These are phyloP conservation scores for Fusarium transvaalense DNA, from an alignment of 2,329 filamentous ascomycete species.

Conservation along the genomic window DNA sequence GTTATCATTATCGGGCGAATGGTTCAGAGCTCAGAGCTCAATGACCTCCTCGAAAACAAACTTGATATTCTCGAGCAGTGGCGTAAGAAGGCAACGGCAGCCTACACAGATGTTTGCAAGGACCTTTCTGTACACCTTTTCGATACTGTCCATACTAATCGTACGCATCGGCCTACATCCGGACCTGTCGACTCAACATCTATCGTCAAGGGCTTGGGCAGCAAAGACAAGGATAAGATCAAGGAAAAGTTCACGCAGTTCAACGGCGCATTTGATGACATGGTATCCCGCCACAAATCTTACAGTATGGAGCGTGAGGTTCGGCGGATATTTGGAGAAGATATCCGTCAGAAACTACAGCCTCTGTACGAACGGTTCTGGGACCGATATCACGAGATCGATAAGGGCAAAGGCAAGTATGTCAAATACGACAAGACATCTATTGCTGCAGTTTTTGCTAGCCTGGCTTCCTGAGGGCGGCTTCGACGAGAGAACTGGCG, in stretches of 20 bases:
- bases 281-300: constrained; percentile 83
- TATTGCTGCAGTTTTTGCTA: constrained; percentile 75
- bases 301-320: constrained; percentile 94
- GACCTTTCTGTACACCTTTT: constrained; percentile 87
- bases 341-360: constrained; percentile 92
- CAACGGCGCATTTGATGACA: constrained; percentile 90
- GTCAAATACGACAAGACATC: constrained; percentile 94
- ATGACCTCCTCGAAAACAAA: constrained; percentile 75
- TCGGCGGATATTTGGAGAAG: constrained; percentile 79
- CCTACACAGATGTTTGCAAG: constrained; percentile 89
- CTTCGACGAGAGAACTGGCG: too few species aligned
- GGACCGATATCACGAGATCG: constrained; percentile 96
- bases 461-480: constrained; percentile 55
- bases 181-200: constrained; percentile 83
- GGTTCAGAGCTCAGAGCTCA: constrained; percentile 84
- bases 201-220: constrained; percentile 84
- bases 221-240: constrained; percentile 95
- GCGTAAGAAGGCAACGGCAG: constrained; percentile 85
- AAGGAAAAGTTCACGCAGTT: constrained; percentile 96
- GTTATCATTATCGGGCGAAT: constrained; percentile 86
- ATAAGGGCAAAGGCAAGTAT: constrained; percentile 98
- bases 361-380: constrained; percentile 95
- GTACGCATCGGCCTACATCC: constrained; percentile 77
- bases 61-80: constrained; percentile 80
- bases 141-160: constrained; percentile 92